Base-by-base conservation (phyloP, 2,329 filamentous ascomycete species). In the Diaporthe amygdali region DNA sequence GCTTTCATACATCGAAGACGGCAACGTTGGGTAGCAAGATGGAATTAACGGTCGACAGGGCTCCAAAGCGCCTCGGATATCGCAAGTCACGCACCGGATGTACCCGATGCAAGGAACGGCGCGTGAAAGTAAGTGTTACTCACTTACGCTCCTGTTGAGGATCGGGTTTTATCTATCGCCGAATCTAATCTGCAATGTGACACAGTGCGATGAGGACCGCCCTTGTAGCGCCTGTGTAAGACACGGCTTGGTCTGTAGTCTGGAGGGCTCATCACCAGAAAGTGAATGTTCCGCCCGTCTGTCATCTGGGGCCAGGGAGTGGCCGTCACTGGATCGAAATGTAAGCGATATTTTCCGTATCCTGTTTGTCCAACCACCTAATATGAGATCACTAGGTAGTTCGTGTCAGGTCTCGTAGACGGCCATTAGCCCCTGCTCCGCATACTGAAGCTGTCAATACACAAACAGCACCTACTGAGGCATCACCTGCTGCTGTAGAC, bases 121-220 rank as follows among this genome's bases (percentile, higher is more conserved):
- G 80, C 44, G 80, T 82, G 73, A 82, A 82, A 77, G 80, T 80
- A 74, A 27, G 55, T 44, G 15, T 15, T n/a, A 17, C 3, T 27
- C 51, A 12, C 20, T 25, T 54, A 46, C 54, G 17, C 32, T 25
- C 17, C 30, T 55, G 30, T 15, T 15, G 22, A 9, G 30, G 51
- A 22, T 55, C 27, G 51, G 51, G n/a, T n/a, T n/a, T 10, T 4
- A 55, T 30, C 30, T 14, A 20, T 5, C 30, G 30, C 30, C 14
- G 17, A 52, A 15, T 32, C 49, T 52, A 47, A 51, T 25, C 64
- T 14, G 5, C 41, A 22, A n/a, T 25, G 39, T 14, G 49, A 61
- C 61, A 10, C 66, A 83, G 82, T 83, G 82, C 72, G 80, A 83
- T 66, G 82, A 83, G 73, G 77, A 76, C 7, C 76, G 74, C n/a